Percentiles rank a stretch among this genome's conserved stretches.
Evolutionary conservation across 2,329 filamentous ascomycete genomes (phyloP).

Genomic region (Cladophialophora bantiana): DNA sequence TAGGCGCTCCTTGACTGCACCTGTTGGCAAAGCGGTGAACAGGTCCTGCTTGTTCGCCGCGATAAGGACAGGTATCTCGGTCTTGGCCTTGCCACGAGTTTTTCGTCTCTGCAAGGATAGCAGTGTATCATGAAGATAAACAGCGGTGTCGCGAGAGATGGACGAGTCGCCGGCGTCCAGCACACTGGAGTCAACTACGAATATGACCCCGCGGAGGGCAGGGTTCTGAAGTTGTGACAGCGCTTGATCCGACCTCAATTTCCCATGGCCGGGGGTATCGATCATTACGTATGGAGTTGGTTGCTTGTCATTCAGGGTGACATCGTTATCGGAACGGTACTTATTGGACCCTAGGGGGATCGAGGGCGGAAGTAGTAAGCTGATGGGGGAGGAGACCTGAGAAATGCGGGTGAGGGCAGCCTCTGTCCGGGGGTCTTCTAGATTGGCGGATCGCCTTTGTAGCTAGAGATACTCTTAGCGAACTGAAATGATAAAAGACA

Average conservation of each 20-base stretch:
- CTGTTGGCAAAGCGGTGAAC: conserved; percentile 86
- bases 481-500: conserved; percentile 12
- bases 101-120: conserved; percentile 78
- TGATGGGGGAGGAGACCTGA: conserved; percentile 64
- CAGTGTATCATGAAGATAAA: conserved; percentile 89
- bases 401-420: conserved; percentile 68
- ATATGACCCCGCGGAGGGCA: conserved; percentile 75
- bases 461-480: conserved; percentile 45
- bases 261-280: conserved; percentile 95
- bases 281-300: conserved; percentile 50
- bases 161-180: conserved; percentile 55
- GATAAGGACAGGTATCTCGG: conserved; percentile 75
- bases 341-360: conserved; percentile 63
- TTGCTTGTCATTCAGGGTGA: conserved; percentile 64
- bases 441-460: conserved; percentile 54
- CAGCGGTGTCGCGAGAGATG: conserved; percentile 72
- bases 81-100: conserved; percentile 52
- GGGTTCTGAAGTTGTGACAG: conserved; percentile 54
- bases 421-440: conserved; percentile 59
- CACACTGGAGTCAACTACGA: conserved; percentile 83
- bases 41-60: conserved; percentile 96
- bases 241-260: conserved; percentile 77
- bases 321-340: conserved; percentile 72
- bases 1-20: conserved; percentile 74
- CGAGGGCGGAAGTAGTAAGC: conserved; percentile 62